Conservation (phyloP, 2,329 filamentous ascomycete genomes). For the Talaromyces sp. region DNA sequence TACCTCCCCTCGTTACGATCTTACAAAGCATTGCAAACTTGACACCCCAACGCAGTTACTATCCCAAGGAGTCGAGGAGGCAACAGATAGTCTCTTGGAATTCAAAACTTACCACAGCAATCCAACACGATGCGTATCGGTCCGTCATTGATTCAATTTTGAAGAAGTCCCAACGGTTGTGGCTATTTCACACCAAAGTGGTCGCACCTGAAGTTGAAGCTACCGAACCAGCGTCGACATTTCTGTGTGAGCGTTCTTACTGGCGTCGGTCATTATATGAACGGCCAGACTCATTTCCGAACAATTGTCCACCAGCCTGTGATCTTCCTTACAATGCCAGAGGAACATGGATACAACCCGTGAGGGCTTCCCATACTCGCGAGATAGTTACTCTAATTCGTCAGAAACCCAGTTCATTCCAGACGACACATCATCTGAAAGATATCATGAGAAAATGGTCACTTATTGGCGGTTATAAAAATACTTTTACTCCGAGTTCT, state of each 20-base stretch:
- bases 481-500: constrained; percentile 27
- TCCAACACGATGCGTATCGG: constrained; percentile 37
- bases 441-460: constrained; percentile 29
- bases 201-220: not conserved
- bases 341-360: not conserved
- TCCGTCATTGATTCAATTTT: constrained; percentile 25
- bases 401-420: not conserved
- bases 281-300: constrained; percentile 8
- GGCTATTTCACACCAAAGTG: not conserved
- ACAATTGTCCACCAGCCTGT: not conserved
- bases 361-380: not conserved
- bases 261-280: constrained; percentile 40
- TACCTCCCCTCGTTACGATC: not conserved
- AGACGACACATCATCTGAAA: constrained; percentile 19
- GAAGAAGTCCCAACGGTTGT: not conserved
- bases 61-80: constrained; percentile 36
- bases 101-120: constrained; percentile 29
- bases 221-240: not conserved
- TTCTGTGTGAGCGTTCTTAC: constrained; percentile 14
- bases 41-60: constrained; percentile 39
- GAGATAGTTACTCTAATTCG: constrained; percentile 3
- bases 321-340: not conserved
- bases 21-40: constrained; percentile 30
- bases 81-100: constrained; percentile 47
- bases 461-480: constrained; percentile 37